These are phyloP conservation scores for Rutstroemia sp. DNA, from an alignment of 2,329 filamentous ascomycete genomes.

Conservation along the genomic window DNA sequence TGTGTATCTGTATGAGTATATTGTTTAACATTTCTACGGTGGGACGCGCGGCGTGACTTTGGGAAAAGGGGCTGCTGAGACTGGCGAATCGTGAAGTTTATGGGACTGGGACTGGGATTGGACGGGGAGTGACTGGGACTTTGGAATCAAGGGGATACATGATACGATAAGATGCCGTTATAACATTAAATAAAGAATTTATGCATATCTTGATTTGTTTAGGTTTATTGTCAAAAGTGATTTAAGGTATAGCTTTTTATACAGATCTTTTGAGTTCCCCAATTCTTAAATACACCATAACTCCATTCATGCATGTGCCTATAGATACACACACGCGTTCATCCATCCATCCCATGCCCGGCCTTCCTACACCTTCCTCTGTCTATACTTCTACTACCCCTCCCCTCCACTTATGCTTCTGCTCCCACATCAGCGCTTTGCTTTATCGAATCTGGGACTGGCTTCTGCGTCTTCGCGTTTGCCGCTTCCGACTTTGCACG, in stretches of 20 bases:
- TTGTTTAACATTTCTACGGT: neutral
- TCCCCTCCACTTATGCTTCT: neutral
- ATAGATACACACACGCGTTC: slow-evolving; percentile 5
- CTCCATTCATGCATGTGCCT: neutral
- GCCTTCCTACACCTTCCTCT: too few relatives aligned
- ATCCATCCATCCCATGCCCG: neutral
- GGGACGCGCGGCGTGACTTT: neutral
- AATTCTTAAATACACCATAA: neutral
- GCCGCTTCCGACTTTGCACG: too few relatives aligned
- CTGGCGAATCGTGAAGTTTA: neutral
- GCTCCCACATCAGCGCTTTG: neutral
- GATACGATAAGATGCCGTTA: neutral
- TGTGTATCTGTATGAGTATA: neutral
- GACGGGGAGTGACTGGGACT: neutral
- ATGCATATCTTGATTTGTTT: too few relatives aligned
- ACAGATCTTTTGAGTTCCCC: neutral
- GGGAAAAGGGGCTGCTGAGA: neutral
- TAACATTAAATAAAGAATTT: neutral
- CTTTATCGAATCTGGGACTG: too few relatives aligned
- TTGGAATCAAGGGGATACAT: too few relatives aligned
- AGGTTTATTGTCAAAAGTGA: too few relatives aligned
- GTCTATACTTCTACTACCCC: too few relatives aligned
- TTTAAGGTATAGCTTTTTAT: too few relatives aligned
- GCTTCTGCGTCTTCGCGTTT: too few relatives aligned
- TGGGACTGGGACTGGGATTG: neutral